Percentiles rank a stretch among this genome's conserved stretches.
Conservation (phyloP, 768 basidiomycete genomes). For the Jaapia argillacea region DNA sequence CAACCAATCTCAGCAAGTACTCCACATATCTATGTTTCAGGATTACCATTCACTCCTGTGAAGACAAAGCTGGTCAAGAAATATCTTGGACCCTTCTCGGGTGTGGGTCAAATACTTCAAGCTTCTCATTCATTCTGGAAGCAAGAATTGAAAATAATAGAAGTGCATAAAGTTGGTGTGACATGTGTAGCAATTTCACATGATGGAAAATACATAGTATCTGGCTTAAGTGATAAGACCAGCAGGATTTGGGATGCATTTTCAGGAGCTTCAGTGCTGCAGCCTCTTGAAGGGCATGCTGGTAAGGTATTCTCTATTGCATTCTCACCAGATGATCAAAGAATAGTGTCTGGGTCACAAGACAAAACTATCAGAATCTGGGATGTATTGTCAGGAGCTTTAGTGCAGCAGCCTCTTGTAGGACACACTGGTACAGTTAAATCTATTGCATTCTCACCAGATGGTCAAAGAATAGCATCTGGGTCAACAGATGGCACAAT, state of each 20-base stretch:
- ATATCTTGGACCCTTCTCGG: background rate
- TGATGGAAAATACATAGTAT: constrained; percentile 3
- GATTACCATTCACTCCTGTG: constrained; percentile 11
- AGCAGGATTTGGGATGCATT: too few relatives aligned
- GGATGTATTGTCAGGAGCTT: background rate
- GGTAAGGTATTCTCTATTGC: too few relatives aligned
- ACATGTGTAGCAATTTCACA: constrained; percentile 1
- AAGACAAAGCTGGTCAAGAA: background rate
- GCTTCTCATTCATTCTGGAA: too few relatives aligned
- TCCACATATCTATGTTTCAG: constrained; percentile 18
- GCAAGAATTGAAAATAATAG: background rate
- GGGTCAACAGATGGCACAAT: background rate
- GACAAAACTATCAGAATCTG: constrained; percentile 1
- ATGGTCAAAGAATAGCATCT: background rate
- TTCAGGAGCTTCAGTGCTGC: too few relatives aligned
- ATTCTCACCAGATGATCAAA: too few relatives aligned
- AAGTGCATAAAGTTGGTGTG: background rate
- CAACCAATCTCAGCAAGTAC: constrained; percentile 9
- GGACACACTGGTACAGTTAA: too few relatives aligned
- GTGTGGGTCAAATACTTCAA: background rate
- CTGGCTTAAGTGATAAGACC: too few relatives aligned
- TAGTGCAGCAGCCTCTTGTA: too few relatives aligned
- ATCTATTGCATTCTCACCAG: too few relatives aligned
- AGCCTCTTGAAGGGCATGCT: too few relatives aligned
- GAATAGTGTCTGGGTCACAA: background rate